Evolutionary conservation across 192 early-diverging fungal species (phyloP).

Genomic region (Oehlia diaphana): DNA sequence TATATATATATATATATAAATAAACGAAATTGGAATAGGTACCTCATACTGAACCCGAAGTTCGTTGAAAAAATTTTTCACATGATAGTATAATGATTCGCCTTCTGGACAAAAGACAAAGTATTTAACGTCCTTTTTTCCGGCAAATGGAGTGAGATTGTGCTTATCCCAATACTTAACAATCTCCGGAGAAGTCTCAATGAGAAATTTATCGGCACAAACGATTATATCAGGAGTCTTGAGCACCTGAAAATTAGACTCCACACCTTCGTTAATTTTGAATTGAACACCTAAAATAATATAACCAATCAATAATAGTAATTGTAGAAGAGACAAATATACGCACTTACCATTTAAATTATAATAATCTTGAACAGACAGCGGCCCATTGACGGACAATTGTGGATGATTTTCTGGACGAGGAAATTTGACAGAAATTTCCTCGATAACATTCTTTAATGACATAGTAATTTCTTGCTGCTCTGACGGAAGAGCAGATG

Average conservation of each 20-base stretch:
- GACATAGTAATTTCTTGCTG: neutral
- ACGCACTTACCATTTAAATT: conserved; percentile 4
- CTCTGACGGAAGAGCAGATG: conserved; percentile 15
- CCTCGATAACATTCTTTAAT: neutral
- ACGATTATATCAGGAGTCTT: conserved; percentile 53
- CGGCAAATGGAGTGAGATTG: conserved; percentile 53
- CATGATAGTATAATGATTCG: conserved; percentile 32
- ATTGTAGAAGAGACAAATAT: neutral
- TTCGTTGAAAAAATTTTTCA: conserved; percentile 5
- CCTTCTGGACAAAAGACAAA: conserved; percentile 54
- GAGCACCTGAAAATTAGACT: conserved; percentile 45
- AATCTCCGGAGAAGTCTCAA: conserved; percentile 52
- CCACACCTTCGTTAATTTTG: neutral
- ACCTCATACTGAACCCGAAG: conserved; percentile 12
- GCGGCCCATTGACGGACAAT: conserved; percentile 8
- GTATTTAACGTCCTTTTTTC: conserved; percentile 51
- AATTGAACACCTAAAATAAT: conserved; percentile 43
- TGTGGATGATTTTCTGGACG: neutral
- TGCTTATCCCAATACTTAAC: conserved; percentile 59
- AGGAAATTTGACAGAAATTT: neutral
- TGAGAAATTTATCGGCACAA: conserved; percentile 49
- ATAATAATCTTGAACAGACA: conserved; percentile 8
- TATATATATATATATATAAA: neutral
- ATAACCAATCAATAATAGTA: neutral
- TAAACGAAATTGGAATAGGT: neutral